These are phyloP conservation scores for Xylariaceae sp. DNA, from an alignment of 2,329 filamentous ascomycete genomes.

Conservation along the genomic window DNA sequence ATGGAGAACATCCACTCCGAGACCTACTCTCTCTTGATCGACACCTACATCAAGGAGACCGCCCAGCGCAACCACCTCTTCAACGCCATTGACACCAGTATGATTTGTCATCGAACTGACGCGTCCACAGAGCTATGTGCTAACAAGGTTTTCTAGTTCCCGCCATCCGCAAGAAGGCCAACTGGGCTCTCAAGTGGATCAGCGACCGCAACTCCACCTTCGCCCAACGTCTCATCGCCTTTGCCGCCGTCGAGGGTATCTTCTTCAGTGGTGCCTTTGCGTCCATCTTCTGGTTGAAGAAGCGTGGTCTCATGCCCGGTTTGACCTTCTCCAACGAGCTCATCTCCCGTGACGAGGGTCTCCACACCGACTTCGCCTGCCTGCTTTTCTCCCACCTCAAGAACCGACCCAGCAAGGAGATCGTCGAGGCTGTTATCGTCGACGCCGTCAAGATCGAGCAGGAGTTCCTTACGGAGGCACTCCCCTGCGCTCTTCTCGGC, in stretches of 20 bases:
- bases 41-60: constrained; percentile 98
- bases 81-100: constrained; percentile 97
- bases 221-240: constrained; percentile 90
- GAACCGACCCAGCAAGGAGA: constrained; percentile 76
- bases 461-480: constrained; percentile 94
- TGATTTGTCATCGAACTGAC: constrained; percentile 29
- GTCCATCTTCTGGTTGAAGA: constrained; percentile 99
- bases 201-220: constrained; percentile 89
- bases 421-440: constrained; percentile 82
- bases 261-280: constrained; percentile 99
- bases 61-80: constrained; percentile 92
- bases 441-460: constrained; percentile 94
- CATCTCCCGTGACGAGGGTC: constrained; percentile 98
- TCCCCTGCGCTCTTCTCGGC: constrained; percentile 86
- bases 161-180: constrained; percentile 96
- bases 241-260: constrained; percentile 97
- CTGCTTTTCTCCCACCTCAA: constrained; percentile 96
- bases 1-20: constrained; percentile 99
- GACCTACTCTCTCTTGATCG: constrained; percentile 97
- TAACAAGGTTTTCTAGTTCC: constrained; percentile 56
- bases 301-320: constrained; percentile 97
- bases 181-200: constrained; percentile 97
- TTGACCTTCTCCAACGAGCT: constrained; percentile 99
- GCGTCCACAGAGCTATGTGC: not conserved
- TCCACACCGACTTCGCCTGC: constrained; percentile 99